Base-by-base conservation (phyloP, 2,329 filamentous ascomycete species). In the Colletotrichum incanum region DNA sequence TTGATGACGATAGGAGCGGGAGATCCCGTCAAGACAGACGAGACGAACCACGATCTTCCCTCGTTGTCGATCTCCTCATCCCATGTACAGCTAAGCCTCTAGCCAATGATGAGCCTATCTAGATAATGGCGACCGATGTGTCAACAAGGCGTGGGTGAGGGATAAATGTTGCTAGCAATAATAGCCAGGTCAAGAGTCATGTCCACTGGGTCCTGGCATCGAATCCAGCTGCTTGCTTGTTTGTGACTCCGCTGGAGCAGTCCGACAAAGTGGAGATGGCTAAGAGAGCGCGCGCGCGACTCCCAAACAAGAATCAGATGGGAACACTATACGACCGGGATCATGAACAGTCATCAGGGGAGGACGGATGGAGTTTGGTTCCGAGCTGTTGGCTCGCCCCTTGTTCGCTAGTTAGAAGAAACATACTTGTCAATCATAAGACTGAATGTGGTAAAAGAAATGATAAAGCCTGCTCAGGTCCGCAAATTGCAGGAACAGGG, bases 1-100 rank as follows among this genome's bases (percentile, higher is more conserved):
- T 71, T 71, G 63, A 58, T 71, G 64, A 71, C 68, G 31, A 43
- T 18, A 39, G 41, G 37, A 43, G 58, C 43, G 56, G 68, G 55
- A 61, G 7, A 39, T 60, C 14, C 50, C 50, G 23, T 26, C 7
- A 2, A 14, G 9, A 45, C 11, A 58, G 37, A 58, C 43, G 34
- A 61, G 56, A 56, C 47, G 56, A 62, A 37, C 43, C 59, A 62
- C 28, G 14, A 20, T 31, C 28, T 7, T 49, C 31, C 26, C 18
- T 49, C 11, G 20, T 12, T 1, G 16, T 58, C 20, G 20, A 56
- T 26, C 49, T 56, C 34, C 64, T 39, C 39, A 23, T 66, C 37
- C 62, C 47, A 61, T 66, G n/a, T 39, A 34, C n/a, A 56, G 34
- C 50, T 28, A 43, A 50, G 23, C 34, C 26, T 5, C 16, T 34